A percentile compares a stretch with the other conserved stretches of the same genome.
These are phyloP conservation scores for Tulasnella sp. DNA, from an alignment of 768 basidiomycete species.

Conservation along the genomic window DNA sequence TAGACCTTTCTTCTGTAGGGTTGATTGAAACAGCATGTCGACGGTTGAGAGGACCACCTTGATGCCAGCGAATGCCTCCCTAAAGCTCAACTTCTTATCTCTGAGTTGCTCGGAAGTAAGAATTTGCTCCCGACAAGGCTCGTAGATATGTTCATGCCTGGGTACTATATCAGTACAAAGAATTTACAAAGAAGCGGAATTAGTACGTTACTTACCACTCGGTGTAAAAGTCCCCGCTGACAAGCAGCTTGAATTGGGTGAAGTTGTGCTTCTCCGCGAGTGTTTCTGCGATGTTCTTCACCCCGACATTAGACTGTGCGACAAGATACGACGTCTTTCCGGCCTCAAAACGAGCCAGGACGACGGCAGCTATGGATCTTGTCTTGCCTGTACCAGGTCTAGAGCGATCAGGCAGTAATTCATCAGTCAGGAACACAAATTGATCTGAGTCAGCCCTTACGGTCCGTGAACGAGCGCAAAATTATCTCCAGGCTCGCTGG, in stretches of 20 bases:
- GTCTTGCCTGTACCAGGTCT: constrained; percentile 45
- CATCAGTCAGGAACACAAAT: not conserved
- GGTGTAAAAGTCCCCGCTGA: constrained; percentile 57
- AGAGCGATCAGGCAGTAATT: not conserved
- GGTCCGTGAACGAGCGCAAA: constrained; percentile 19
- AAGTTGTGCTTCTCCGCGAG: constrained; percentile 32
- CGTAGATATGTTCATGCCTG: constrained; percentile 78
- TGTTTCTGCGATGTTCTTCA: constrained; percentile 83
- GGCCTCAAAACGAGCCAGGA: constrained; percentile 29
- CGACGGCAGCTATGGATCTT: constrained; percentile 50
- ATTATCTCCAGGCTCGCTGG: constrained; percentile 4
- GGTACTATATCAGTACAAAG: not conserved
- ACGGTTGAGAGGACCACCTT: constrained; percentile 58
- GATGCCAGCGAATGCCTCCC: constrained; percentile 27
- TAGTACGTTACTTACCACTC: constrained; percentile 40
- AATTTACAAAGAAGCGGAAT: not conserved
- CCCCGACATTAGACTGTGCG: constrained; percentile 79
- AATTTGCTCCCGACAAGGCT: constrained; percentile 36
- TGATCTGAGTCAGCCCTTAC: not conserved
- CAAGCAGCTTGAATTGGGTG: constrained; percentile 49
- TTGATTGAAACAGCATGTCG: constrained; percentile 57
- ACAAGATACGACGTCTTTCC: constrained; percentile 59
- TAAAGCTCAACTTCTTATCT: constrained; percentile 26
- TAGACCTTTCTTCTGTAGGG: constrained; percentile 28
- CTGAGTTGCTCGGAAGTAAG: constrained; percentile 42